Conservation (phyloP, 305 asterid species). For the Fraxinus floribunda region DNA sequence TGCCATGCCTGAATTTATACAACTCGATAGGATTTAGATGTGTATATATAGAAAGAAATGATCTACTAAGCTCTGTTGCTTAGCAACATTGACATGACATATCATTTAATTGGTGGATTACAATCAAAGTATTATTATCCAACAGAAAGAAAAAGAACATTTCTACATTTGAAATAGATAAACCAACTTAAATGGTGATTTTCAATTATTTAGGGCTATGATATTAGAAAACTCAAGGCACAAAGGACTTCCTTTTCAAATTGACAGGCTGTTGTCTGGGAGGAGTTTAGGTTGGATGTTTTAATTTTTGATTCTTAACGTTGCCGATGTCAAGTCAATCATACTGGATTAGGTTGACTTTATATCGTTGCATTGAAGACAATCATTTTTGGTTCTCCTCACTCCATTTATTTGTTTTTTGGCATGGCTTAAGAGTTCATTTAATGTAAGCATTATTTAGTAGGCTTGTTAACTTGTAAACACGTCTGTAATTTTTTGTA, state of each 20-base stretch:
- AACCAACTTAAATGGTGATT: not conserved
- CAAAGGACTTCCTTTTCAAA: not conserved
- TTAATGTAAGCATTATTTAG: conserved; percentile 2
- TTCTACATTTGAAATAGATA: not conserved
- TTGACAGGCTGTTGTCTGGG: not conserved
- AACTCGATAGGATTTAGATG: not conserved
- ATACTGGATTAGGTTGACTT: conserved; percentile 16
- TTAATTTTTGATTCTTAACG: not conserved
- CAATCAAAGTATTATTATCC: not conserved
- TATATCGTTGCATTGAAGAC: not conserved
- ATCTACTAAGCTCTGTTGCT: no score
- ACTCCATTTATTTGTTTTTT: not conserved
- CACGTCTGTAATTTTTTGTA: conserved; percentile 33
- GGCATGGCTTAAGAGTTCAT: not conserved
- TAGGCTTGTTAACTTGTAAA: conserved; percentile 23
- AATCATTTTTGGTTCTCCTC: conserved; percentile 4
- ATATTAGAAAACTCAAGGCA: not conserved
- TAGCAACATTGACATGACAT: not conserved
- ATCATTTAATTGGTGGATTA: not conserved
- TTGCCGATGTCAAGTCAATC: conserved; percentile 9
- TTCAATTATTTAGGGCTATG: not conserved
- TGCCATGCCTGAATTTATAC: not conserved
- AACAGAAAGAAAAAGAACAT: not conserved
- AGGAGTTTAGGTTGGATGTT: not conserved
- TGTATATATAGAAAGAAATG: not conserved